A percentile compares a stretch with the other conserved stretches of the same genome.
Evolutionary conservation across 2,329 filamentous ascomycete genomes (phyloP).

Genomic region (Fusarium pseudoanthophilum): DNA sequence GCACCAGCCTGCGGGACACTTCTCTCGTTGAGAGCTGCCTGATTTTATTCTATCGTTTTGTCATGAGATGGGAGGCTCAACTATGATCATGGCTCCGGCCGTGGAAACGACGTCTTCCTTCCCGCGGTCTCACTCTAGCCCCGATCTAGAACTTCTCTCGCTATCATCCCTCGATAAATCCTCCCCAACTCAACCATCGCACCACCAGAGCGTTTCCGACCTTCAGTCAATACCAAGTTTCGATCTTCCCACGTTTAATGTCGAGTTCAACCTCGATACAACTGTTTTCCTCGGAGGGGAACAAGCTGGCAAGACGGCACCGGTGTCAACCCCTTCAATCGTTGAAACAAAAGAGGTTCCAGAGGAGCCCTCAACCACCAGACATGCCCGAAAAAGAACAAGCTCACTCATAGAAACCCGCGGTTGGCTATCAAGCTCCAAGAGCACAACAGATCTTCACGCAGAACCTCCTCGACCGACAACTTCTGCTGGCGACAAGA

Average conservation of each 20-base stretch:
- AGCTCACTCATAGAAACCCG: slow-evolving; percentile 60
- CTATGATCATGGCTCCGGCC: slow-evolving; percentile 54
- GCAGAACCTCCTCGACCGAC: slow-evolving; percentile 43
- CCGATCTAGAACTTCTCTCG: slow-evolving; percentile 44
- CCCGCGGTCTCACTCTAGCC: slow-evolving; percentile 50
- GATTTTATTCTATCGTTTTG: slow-evolving; percentile 25
- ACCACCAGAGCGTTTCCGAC: slow-evolving; percentile 32
- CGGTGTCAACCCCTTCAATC: slow-evolving; percentile 28
- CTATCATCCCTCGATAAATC: slow-evolving; percentile 44
- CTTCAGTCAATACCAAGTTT: slow-evolving; percentile 48
- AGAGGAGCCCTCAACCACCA: slow-evolving; percentile 29
- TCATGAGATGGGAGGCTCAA: slow-evolving; percentile 52
- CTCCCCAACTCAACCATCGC: slow-evolving; percentile 33
- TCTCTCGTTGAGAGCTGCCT: slow-evolving; percentile 34
- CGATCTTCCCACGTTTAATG: slow-evolving; percentile 64
- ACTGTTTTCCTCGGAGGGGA: slow-evolving; percentile 53
- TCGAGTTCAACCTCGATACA: slow-evolving; percentile 60
- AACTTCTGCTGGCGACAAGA: slow-evolving; percentile 42
- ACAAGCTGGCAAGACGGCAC: slow-evolving; percentile 23
- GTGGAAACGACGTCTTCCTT: slow-evolving; percentile 48
- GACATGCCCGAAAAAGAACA: slow-evolving; percentile 51
- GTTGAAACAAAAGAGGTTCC: slow-evolving; percentile 39
- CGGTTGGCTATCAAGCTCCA: slow-evolving; percentile 64
- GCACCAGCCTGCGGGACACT: slow-evolving; percentile 30
- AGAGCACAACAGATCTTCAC: slow-evolving; percentile 48